Base-by-base conservation (phyloP, 352 stramenopile genomes). In the Pythium apleroticum region DNA sequence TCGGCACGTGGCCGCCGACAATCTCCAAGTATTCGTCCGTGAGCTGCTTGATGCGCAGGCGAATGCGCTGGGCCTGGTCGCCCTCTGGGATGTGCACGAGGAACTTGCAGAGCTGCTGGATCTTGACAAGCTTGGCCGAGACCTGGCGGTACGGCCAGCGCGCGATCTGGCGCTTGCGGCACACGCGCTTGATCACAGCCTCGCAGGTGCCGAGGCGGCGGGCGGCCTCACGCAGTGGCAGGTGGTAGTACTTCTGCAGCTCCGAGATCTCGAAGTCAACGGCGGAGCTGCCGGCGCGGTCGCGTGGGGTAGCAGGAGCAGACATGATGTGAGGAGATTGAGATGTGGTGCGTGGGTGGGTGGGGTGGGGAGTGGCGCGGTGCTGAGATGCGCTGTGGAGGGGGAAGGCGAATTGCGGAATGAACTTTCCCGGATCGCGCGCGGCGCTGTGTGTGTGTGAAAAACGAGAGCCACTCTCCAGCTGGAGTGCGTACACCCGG, bases 141-240 rank as follows among this genome's bases (percentile, higher is more conserved):
- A 94, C 83, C 65, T 95, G 84, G 65, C 86, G 86, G 72, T 95
- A 95, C 5, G 84, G 84, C 86, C 86, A 95, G 53, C 84, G 77
- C 67, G 84, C 78, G 70, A 95, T 92, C 66, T 88, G 79, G 59
- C 86, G 86, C 58, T 79, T 84, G 43, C 86, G 84, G 62, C 86
- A 95, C 17, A 91, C 76, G 54, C 84, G 84, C 76, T 93, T 95
- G 67, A 95, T 81, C 39, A 90, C 84, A 33, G 81, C 86, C 66
- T 93, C 86, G 60, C 85, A 93, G 53, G 78, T 90, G 27, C 82
- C 82, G 24, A 95, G 81, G 25, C 80, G 79, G 41, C 73, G 75
- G 8, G 86, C 86, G 31, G 84, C 86, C 72, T 95, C 81, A 41
- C 82, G 82, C 25, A 95, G 77, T 35, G 84, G 86, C 73, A 93